Evolutionary conservation across 208 protist genomes (phyloP).

Genomic region (Acanthamoeba royreba): DNA sequence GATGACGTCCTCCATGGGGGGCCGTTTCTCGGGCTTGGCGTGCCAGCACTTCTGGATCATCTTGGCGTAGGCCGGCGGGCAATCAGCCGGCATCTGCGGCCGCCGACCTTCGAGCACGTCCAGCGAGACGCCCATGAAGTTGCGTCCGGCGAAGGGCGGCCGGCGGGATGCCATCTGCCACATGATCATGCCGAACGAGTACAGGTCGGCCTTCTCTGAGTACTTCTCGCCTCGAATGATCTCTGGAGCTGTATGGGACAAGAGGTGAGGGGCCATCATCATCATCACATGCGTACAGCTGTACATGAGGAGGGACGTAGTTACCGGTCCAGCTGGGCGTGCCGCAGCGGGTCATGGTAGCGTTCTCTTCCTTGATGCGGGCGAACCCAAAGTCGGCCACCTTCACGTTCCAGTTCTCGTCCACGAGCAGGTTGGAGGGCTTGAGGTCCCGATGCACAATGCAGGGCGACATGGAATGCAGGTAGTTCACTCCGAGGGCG

Average conservation of each 20-base stretch:
- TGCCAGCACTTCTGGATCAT: not conserved
- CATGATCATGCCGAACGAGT: not conserved
- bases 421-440: not conserved
- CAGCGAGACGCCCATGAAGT: not conserved
- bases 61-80: not conserved
- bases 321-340: not conserved
- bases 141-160: not conserved
- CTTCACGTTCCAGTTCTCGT: conserved; percentile 24
- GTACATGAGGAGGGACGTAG: not conserved
- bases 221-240: conserved; percentile 13
- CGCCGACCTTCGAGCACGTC: not conserved
- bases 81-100: not conserved
- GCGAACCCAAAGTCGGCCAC: not conserved
- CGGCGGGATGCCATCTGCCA: not conserved
- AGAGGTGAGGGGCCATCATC: not conserved
- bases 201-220: not conserved
- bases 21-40: not conserved
- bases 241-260: not conserved
- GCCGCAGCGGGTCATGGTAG: not conserved
- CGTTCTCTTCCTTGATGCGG: not conserved
- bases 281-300: not conserved
- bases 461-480: not conserved
- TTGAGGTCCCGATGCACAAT: not conserved
- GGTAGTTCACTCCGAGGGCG: conserved; percentile 21
- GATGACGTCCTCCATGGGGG: not conserved